phyloP scores from a whole-genome alignment of 305 asterid species.

The Striga hermonthica region DNA sequence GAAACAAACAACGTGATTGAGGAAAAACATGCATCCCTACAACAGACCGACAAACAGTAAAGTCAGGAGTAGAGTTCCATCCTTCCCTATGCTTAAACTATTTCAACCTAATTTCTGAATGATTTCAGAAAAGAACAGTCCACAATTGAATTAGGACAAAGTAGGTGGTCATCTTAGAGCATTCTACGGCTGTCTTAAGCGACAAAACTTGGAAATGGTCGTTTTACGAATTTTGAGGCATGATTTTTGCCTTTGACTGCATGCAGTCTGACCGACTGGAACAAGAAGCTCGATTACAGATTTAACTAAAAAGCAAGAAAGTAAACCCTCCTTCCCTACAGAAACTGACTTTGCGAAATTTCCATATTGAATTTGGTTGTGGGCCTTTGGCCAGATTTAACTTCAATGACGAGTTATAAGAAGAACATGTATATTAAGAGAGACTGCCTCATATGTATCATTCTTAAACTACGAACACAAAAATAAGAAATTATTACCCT shows the following conservation, averaged over 20 bases:
- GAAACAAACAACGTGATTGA: too few relatives aligned
- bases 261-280: too few relatives aligned
- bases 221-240: too few relatives aligned
- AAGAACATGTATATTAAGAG: conserved; percentile 20
- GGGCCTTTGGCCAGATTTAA: not conserved
- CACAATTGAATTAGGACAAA: not conserved
- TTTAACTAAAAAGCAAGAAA: not conserved
- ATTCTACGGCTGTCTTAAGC: not conserved
- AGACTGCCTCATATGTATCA: not conserved
- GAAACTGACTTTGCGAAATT: too few relatives aligned
- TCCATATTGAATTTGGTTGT: too few relatives aligned
- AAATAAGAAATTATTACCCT: conserved; percentile 22
- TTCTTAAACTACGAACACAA: conserved; percentile 10
- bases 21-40: too few relatives aligned
- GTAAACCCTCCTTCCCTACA: conserved; percentile 2
- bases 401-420: conserved; percentile 16
- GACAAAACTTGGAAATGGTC: too few relatives aligned
- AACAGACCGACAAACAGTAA: too few relatives aligned
- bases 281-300: too few relatives aligned
- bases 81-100: too few relatives aligned
- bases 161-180: not conserved
- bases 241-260: too few relatives aligned
- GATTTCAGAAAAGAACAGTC: not conserved
- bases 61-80: too few relatives aligned
- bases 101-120: not conserved